phyloP scores from a whole-genome alignment of 108 stramenopile species.

The Mayamaea pseudoterrestris region DNA sequence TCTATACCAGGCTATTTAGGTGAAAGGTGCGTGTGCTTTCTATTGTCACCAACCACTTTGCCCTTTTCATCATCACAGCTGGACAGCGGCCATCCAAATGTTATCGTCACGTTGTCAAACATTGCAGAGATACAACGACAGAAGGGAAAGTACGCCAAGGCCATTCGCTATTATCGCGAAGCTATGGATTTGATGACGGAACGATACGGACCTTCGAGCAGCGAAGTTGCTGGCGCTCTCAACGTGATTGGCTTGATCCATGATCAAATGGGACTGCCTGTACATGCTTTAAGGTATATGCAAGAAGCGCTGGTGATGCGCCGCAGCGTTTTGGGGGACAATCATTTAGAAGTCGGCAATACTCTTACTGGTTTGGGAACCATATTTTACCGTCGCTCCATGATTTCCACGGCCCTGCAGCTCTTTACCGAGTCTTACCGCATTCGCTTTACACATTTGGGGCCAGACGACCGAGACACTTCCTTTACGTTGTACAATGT shows the following conservation, averaged over 20 bases:
- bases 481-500: conserved; percentile 48
- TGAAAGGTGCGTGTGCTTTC: no score
- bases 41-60: no score
- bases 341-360: conserved; percentile 35
- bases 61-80: no score
- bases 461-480: conserved; percentile 17
- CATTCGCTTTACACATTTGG: conserved; percentile 12
- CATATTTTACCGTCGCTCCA: conserved; percentile 24
- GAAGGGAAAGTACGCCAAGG: conserved; percentile 20
- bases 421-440: conserved; percentile 33
- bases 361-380: conserved; percentile 36
- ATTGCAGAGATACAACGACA: conserved; percentile 52
- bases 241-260: conserved; percentile 36
- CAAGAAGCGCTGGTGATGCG: conserved; percentile 39
- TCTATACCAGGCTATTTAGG: no score
- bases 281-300: conserved; percentile 24
- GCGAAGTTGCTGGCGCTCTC: conserved; percentile 41
- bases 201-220: no score
- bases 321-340: conserved; percentile 27
- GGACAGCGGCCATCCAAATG: conserved; percentile 27
- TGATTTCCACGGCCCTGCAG: conserved; percentile 31
- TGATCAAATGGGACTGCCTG: conserved; percentile 27
- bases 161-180: conserved; percentile 27
- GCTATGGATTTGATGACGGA: conserved; percentile 1
- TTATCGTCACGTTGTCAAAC: conserved; percentile 44